A percentile compares a stretch with the other conserved stretches of the same genome.
Conservation (phyloP, 2,329 filamentous ascomycete genomes). For the Cadophora sp. region DNA sequence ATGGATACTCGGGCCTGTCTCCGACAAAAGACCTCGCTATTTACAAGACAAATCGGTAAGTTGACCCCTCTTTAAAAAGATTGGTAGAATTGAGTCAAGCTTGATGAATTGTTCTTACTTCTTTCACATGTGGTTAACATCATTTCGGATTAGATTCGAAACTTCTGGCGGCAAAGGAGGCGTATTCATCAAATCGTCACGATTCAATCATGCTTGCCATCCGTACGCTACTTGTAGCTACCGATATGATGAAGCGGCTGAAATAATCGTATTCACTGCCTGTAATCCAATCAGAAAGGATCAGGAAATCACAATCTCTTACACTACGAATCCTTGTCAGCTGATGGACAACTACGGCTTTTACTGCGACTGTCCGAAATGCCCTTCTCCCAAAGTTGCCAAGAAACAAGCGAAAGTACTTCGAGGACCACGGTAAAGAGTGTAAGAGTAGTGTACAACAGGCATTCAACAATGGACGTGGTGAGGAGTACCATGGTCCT, state of each 20-base stretch:
- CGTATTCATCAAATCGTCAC: conserved; percentile 58
- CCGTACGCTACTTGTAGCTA: conserved; percentile 53
- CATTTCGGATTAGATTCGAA: conserved; percentile 30
- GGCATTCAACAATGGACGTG: too few relatives aligned
- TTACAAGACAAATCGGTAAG: conserved; percentile 42
- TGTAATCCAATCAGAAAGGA: conserved; percentile 49
- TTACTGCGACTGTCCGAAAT: conserved; percentile 57
- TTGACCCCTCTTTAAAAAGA: not conserved
- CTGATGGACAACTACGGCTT: conserved; percentile 59
- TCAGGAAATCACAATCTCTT: conserved; percentile 59
- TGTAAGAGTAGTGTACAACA: conserved; percentile 14
- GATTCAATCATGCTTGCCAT: conserved; percentile 65
- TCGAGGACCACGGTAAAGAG: conserved; percentile 13
- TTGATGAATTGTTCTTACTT: not conserved
- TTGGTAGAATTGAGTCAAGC: not conserved
- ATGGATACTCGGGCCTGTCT: conserved; percentile 28
- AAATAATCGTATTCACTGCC: conserved; percentile 52
- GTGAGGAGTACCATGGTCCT: too few relatives aligned
- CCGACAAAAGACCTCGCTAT: conserved; percentile 33
- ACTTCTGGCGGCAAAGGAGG: conserved; percentile 35
- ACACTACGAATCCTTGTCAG: conserved; percentile 48
- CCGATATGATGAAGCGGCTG: conserved; percentile 38
- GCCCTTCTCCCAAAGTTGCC: conserved; percentile 37
- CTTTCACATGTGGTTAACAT: conserved; percentile 19
- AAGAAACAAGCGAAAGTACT: conserved; percentile 8